phyloP scores from a whole-genome alignment of 805 yeast species.

The Starmerella ratchasimensis region DNA sequence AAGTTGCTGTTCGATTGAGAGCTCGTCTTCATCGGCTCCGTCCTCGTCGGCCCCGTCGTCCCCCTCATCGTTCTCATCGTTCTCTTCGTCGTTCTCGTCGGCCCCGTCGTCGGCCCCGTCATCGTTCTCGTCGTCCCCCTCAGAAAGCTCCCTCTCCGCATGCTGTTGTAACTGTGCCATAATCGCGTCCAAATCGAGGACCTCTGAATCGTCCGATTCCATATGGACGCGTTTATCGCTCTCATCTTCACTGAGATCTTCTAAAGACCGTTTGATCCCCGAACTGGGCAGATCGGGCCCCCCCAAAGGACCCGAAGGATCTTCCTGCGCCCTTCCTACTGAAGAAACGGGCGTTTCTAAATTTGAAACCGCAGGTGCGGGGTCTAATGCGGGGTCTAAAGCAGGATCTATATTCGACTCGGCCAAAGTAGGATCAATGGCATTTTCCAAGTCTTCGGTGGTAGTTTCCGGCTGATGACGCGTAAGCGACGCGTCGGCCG shows the following conservation, averaged over 20 bases:
- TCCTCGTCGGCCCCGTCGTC: neutral
- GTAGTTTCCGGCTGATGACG: too few species aligned
- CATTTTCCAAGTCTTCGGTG: too few species aligned
- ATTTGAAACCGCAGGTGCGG: too few species aligned
- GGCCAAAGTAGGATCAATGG: too few species aligned
- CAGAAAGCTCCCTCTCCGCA: slow-evolving; percentile 7
- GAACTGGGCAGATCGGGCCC: neutral
- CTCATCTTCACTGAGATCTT: slow-evolving; percentile 2
- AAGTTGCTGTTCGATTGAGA: slow-evolving; percentile 20
- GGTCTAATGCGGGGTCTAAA: too few species aligned
- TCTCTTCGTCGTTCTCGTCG: neutral
- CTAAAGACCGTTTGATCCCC: slow-evolving; percentile 5
- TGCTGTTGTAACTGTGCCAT: slow-evolving; percentile 21
- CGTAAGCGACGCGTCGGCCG: slow-evolving; percentile 7
- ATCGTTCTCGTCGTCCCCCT: neutral
- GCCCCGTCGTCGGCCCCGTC: neutral
- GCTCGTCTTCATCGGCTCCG: slow-evolving; percentile 6
- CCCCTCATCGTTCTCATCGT: neutral
- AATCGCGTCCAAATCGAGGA: slow-evolving; percentile 20
- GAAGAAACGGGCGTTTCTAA: too few species aligned
- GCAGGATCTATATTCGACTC: too few species aligned
- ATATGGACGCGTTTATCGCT: neutral
- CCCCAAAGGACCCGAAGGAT: too few species aligned
- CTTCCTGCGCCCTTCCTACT: too few species aligned
- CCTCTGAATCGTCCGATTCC: slow-evolving; percentile 8